Evolutionary conservation across 257 asterid species (phyloP), one percentile per base, ranked within the genome.

Genomic region (Vinca minor): DNA sequence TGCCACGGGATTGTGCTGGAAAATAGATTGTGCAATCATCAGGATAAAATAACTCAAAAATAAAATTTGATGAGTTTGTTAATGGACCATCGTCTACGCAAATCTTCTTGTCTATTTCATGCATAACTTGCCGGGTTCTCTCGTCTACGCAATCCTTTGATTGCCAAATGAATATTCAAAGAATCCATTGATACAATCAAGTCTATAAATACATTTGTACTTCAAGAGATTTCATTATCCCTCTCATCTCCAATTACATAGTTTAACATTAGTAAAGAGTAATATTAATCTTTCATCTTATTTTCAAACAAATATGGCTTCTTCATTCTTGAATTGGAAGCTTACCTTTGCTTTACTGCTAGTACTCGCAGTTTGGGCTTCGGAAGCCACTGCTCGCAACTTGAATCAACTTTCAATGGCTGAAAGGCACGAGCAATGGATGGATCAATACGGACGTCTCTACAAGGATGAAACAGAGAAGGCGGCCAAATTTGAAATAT

Each of bases 71-170:
- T n/a, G n/a, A n/a, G n/a, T 26, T 11, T 18, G 6, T 9, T 34
- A 34, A 23, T 35, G 39, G 21, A 65, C 41, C 62, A 38, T 52
- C 62, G 53, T 65, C 42, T 28, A 36, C 69, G 62, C 18, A 25
- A 11, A 15, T 65, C 12, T 64, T 17, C 31, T 21, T 50, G 36
- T 50, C 28, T 38, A 50, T 50, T 39, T 47, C 63, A 15, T 65
- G 54, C 54, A 38, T 28, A 54, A 39, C 63, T 39, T 54, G 55
- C 70, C 70, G 70, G 62, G 42, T 13, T 53, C 6, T 53, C 63
- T 65, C 1, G 53, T 53, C 12, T 26, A 18, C 26, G 42, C 26
- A n/a, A n/a, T n/a, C n/a, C n/a, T 34, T 63, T 29, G 45, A 1
- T 44, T 28, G 36, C 15, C 31, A 63, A 29, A 63, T 50, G 57